These are phyloP conservation scores for Alternaria consortialis DNA, from an alignment of 2,329 filamentous ascomycete species.

Conservation along the genomic window DNA sequence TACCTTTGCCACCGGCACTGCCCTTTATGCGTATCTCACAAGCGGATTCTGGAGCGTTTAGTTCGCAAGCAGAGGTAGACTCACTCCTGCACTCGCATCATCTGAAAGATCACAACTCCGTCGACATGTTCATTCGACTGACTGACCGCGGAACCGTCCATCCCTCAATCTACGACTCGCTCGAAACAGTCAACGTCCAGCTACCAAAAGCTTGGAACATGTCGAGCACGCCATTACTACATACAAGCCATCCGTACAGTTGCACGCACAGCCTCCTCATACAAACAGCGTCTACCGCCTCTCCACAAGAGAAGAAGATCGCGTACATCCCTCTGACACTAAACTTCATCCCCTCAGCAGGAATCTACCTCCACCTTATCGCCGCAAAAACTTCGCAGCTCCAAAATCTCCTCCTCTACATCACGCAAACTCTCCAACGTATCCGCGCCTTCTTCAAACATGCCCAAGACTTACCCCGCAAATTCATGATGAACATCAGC, in stretches of 20 bases:
- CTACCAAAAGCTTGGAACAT: conserved; percentile 56
- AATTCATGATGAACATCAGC: conserved; percentile 80
- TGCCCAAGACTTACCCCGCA: conserved; percentile 77
- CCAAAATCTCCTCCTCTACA: conserved; percentile 85
- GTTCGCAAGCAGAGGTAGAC: conserved; percentile 53
- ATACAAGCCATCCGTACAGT: conserved; percentile 75
- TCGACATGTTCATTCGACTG: conserved; percentile 80
- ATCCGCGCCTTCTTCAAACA: conserved; percentile 85
- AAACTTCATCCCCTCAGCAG: conserved; percentile 80
- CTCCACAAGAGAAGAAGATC: conserved; percentile 44
- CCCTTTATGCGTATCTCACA: conserved; percentile 45
- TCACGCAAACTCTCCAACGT: conserved; percentile 80
- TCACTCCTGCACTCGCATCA: conserved; percentile 55
- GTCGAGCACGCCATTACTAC: conserved; percentile 62
- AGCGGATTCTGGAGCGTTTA: conserved; percentile 49
- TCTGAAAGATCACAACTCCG: conserved; percentile 73
- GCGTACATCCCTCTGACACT: conserved; percentile 75
- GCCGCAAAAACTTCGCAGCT: conserved; percentile 87
- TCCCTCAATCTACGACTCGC: conserved; percentile 85
- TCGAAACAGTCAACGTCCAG: conserved; percentile 75
- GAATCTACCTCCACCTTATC: conserved; percentile 82
- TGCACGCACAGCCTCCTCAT: conserved; percentile 81
- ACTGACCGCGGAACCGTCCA: conserved; percentile 76
- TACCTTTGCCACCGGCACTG: conserved; percentile 45
- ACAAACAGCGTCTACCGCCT: conserved; percentile 48